Conservation (phyloP, 176 grass and related monocot genomes). For the Cocos nucifera region DNA sequence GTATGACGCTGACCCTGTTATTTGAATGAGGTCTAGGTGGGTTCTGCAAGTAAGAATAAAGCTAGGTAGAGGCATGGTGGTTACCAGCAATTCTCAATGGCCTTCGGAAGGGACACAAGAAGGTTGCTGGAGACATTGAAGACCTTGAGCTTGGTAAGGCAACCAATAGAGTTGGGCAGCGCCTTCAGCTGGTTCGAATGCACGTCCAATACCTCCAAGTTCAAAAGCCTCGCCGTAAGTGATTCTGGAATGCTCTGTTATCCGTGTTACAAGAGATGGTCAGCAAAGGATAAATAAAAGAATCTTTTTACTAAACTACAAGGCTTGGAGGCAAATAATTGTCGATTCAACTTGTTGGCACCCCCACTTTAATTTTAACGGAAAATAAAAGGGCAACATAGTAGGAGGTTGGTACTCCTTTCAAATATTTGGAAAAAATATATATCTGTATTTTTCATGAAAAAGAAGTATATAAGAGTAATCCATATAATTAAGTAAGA, state of each 20-base stretch:
- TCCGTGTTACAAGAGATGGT: not conserved
- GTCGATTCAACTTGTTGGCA: too few relatives aligned
- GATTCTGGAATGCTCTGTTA: constrained; percentile 88
- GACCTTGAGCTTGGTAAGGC: constrained; percentile 84
- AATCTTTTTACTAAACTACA: too few relatives aligned
- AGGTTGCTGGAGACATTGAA: constrained; percentile 97
- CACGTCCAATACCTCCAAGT: constrained; percentile 70
- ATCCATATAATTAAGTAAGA: too few relatives aligned
- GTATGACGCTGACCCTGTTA: too few relatives aligned
- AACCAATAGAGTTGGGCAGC: constrained; percentile 92
- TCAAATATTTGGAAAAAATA: too few relatives aligned
- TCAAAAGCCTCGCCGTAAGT: constrained; percentile 74
- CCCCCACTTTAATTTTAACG: too few relatives aligned
- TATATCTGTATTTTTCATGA: too few relatives aligned
- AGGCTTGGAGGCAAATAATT: not conserved
- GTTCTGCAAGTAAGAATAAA: too few relatives aligned
- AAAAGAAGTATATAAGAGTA: too few relatives aligned
- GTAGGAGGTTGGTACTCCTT: too few relatives aligned
- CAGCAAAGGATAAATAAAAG: not conserved
- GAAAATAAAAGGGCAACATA: too few relatives aligned
- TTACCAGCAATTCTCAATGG: constrained; percentile 91
- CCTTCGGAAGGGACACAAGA: constrained; percentile 51
- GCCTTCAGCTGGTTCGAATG: constrained; percentile 87
- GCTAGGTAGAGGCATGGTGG: not conserved
- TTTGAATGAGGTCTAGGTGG: too few relatives aligned